Conservation (phyloP, 75 land plant genomes). For the Selaginella tamariscina region DNA sequence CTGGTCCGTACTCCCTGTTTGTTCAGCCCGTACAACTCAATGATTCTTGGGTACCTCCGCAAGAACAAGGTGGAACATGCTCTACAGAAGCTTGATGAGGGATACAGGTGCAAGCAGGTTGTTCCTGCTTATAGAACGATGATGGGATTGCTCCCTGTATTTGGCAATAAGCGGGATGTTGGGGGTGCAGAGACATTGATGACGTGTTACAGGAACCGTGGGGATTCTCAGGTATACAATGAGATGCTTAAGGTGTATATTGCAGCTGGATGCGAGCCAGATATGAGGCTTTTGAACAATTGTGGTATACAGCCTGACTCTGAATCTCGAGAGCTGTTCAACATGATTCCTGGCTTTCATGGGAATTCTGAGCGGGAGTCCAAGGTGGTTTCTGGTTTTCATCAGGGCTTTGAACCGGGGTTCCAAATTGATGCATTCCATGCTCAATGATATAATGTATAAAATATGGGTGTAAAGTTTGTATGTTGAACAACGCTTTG, state of each 20-base stretch:
- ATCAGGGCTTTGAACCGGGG: too few relatives aligned
- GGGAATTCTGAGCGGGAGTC: too few relatives aligned
- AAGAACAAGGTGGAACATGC: not conserved
- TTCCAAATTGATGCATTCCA: too few relatives aligned
- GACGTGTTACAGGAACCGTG: not conserved
- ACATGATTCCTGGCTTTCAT: too few relatives aligned
- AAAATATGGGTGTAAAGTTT: too few relatives aligned
- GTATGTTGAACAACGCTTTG: too few relatives aligned
- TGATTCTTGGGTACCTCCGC: not conserved
- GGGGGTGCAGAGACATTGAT: not conserved
- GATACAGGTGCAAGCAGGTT: not conserved
- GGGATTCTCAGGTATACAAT: not conserved
- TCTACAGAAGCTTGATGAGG: not conserved
- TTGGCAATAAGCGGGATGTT: not conserved
- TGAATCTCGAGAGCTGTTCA: too few relatives aligned
- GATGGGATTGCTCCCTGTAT: not conserved
- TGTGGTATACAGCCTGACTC: too few relatives aligned
- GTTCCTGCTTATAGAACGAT: not conserved
- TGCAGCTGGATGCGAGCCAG: not conserved
- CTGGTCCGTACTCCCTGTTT: not conserved
- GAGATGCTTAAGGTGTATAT: not conserved
- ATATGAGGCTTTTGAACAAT: not conserved
- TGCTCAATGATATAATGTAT: too few relatives aligned
- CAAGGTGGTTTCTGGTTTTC: too few relatives aligned
- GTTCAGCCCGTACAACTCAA: not conserved